phyloP scores from a whole-genome alignment of 768 basidiomycete genomes.

The Tylopilus sp. region DNA sequence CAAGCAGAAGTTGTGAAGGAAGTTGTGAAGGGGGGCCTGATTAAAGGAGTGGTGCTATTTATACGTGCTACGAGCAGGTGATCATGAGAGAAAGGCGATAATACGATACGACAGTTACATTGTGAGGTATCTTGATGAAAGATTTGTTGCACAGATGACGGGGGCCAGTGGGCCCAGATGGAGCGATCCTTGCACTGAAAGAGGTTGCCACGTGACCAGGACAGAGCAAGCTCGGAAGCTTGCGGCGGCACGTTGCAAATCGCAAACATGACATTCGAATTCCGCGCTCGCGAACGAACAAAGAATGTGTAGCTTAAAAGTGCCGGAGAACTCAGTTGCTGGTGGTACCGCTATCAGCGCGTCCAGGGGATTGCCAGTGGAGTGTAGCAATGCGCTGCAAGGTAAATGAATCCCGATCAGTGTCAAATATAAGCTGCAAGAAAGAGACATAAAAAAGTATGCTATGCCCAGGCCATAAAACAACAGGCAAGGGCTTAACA shows the following conservation, averaged over 20 bases:
- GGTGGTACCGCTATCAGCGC: not conserved
- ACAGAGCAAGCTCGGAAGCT: slow-evolving; percentile 26
- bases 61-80: slow-evolving; percentile 7
- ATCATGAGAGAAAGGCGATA: slow-evolving; percentile 1
- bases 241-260: slow-evolving; percentile 24
- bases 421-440: not conserved
- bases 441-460: not conserved
- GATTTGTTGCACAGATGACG: slow-evolving; percentile 16
- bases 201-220: slow-evolving; percentile 16
- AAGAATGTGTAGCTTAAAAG: not conserved
- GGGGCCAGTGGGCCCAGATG: slow-evolving; percentile 6
- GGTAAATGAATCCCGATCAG: not conserved
- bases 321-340: not conserved
- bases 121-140: slow-evolving; percentile 21
- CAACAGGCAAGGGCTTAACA: slow-evolving; percentile 7
- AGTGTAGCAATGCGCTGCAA: not conserved
- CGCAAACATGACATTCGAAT: slow-evolving; percentile 1
- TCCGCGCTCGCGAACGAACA: slow-evolving; percentile 3
- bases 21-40: not conserved
- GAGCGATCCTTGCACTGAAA: not conserved
- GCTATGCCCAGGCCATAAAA: not conserved
- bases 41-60: slow-evolving; percentile 6
- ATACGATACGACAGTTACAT: slow-evolving; percentile 8
- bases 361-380: no score
- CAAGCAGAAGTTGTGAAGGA: slow-evolving; percentile 9